Percentiles rank a stretch among this genome's conserved stretches.
Conservation (phyloP, 2,329 filamentous ascomycete genomes). For the Ophiostoma himal-ulmi region DNA sequence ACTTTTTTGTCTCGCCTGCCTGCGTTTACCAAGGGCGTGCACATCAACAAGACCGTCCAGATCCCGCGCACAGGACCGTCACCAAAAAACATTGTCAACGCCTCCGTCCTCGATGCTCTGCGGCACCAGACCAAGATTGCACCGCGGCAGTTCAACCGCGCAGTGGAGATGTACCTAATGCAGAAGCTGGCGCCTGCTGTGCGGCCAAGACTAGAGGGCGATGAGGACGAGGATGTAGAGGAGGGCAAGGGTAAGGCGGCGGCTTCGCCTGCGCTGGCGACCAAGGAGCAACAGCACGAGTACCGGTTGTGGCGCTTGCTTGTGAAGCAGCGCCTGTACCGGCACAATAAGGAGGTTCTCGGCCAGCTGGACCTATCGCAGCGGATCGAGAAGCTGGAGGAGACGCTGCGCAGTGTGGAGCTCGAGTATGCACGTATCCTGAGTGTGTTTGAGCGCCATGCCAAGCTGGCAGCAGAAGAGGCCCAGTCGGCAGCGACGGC, state of each 20-base stretch:
- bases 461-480: slow-evolving; percentile 28
- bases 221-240: slow-evolving; percentile 25
- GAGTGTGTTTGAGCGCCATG: slow-evolving; percentile 39
- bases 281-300: slow-evolving; percentile 53
- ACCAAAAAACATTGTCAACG: slow-evolving; percentile 53
- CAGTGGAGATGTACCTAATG: slow-evolving; percentile 71
- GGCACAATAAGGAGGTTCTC: slow-evolving; percentile 66
- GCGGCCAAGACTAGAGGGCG: slow-evolving; percentile 47
- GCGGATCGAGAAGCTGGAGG: slow-evolving; percentile 65
- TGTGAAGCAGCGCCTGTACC: slow-evolving; percentile 71
- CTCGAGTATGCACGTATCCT: slow-evolving; percentile 67
- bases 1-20: slow-evolving; percentile 54
- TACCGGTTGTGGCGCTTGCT: slow-evolving; percentile 68
- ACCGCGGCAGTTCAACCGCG: slow-evolving; percentile 66
- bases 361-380: slow-evolving; percentile 63
- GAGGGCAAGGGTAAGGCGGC: slow-evolving; percentile 22
- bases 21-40: slow-evolving; percentile 49
- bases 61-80: slow-evolving; percentile 45
- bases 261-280: slow-evolving; percentile 32
- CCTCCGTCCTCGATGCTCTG: slow-evolving; percentile 50
- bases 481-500: not conserved
- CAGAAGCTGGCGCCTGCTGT: slow-evolving; percentile 52
- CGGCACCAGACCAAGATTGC: slow-evolving; percentile 63
- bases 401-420: slow-evolving; percentile 62
- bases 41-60: slow-evolving; percentile 47